A percentile compares a stretch with the other conserved stretches of the same genome.
phyloP scores from a whole-genome alignment of 305 asterid genomes.

The Fraxinus latifolia region DNA sequence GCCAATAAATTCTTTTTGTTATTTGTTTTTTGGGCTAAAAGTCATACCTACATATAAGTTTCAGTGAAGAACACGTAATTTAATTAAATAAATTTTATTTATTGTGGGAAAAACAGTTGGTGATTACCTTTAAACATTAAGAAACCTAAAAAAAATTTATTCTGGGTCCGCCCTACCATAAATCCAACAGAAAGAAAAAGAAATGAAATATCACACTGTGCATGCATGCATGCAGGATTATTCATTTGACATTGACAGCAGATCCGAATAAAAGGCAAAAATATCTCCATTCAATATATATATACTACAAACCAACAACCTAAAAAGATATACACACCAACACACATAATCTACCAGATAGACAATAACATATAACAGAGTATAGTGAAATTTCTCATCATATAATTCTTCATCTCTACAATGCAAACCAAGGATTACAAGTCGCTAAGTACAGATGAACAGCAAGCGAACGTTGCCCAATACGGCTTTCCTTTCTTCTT shows the following conservation, averaged over 20 bases:
- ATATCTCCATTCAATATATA: background rate
- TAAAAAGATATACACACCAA: background rate
- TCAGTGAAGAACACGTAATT: background rate
- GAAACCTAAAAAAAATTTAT: no score
- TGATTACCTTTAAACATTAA: no score
- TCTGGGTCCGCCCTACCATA: no score
- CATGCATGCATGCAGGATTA: background rate
- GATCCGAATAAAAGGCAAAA: background rate
- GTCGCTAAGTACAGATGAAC: conserved; percentile 69
- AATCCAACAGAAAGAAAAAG: no score
- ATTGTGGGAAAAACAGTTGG: background rate
- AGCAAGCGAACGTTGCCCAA: conserved; percentile 91
- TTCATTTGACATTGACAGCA: background rate
- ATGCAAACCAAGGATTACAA: conserved; percentile 25
- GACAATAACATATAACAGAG: background rate
- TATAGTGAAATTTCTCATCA: background rate
- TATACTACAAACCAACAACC: background rate
- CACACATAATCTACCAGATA: background rate
- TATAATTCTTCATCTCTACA: background rate
- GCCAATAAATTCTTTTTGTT: no score
- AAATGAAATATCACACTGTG: background rate
- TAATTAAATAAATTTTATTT: no score
- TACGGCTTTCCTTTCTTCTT: conserved; percentile 65
- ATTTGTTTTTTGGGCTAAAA: no score
- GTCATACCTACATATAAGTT: no score